Evolutionary conservation across 139 green algal genomes (phyloP).

Genomic region (Edaphochlamys debaryana): DNA sequence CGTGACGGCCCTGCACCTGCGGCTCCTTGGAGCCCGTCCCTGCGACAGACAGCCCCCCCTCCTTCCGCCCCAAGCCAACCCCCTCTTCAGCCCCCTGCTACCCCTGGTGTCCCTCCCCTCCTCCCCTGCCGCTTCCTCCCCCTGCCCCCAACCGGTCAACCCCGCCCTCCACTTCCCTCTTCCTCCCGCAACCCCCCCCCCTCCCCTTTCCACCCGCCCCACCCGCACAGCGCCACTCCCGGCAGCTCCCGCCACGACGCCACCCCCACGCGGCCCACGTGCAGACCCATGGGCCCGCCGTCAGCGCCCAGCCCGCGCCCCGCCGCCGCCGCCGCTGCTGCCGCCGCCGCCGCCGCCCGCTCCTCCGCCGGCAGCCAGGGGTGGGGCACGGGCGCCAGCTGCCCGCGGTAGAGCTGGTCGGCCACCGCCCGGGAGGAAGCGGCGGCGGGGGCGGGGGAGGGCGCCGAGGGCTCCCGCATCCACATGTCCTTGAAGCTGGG

Average conservation of each 20-base stretch:
- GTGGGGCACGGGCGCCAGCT: slow-evolving; percentile 1
- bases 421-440: not conserved
- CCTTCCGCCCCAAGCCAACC: too few species aligned
- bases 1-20: too few species aligned
- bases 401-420: slow-evolving; percentile 12
- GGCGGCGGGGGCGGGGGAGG: not conserved
- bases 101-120: too few species aligned
- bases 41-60: too few species aligned
- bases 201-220: not conserved
- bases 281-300: slow-evolving; percentile 2
- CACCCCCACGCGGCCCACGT: not conserved
- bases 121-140: too few species aligned
- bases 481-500: not conserved
- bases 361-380: slow-evolving; percentile 7
- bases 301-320: not conserved
- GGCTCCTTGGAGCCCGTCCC: too few species aligned
- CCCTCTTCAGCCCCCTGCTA: too few species aligned
- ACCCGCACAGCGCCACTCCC: slow-evolving; percentile 8
- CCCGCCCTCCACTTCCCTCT: too few species aligned
- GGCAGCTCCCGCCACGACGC: slow-evolving; percentile 6
- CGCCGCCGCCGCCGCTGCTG: not conserved
- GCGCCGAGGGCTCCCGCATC: not conserved
- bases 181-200: too few species aligned
- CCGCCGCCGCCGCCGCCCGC: not conserved
- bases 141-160: too few species aligned